These are phyloP conservation scores for Agaricus blazei DNA, from an alignment of 768 basidiomycete species.

Conservation along the genomic window DNA sequence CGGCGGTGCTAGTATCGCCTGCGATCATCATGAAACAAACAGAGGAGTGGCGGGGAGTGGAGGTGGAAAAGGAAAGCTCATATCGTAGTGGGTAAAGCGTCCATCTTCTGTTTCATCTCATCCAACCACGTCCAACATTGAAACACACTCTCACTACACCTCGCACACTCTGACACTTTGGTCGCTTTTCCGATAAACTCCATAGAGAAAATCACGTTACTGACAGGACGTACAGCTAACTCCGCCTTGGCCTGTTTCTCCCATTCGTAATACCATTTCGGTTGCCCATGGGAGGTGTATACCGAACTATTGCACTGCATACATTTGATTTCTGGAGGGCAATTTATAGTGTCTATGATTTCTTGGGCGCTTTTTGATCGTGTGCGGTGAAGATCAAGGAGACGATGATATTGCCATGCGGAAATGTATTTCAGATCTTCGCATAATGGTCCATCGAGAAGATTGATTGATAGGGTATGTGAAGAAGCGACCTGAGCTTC, in stretches of 20 bases:
- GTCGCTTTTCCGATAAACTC: constrained; percentile 52
- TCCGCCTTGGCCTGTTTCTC: constrained; percentile 54
- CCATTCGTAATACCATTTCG: constrained; percentile 70
- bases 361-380: constrained; percentile 46
- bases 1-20: not conserved
- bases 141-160: constrained; percentile 65
- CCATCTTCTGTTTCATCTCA: constrained; percentile 51
- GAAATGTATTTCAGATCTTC: constrained; percentile 64
- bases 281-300: constrained; percentile 39
- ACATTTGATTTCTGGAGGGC: constrained; percentile 50
- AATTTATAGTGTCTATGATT: constrained; percentile 30
- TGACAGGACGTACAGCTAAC: constrained; percentile 48
- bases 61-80: constrained; percentile 2
- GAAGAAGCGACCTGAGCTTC: constrained; percentile 59
- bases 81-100: constrained; percentile 36
- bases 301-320: constrained; percentile 59
- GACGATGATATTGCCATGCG: constrained; percentile 63
- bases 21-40: not conserved
- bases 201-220: constrained; percentile 56
- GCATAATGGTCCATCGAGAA: constrained; percentile 52
- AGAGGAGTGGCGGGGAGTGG: not conserved
- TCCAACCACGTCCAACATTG: constrained; percentile 54
- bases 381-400: constrained; percentile 53
- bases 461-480: constrained; percentile 46
- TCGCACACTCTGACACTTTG: constrained; percentile 45